These are phyloP conservation scores for Wickerhamomyces canadensis DNA, from an alignment of 805 yeast species.

Conservation along the genomic window DNA sequence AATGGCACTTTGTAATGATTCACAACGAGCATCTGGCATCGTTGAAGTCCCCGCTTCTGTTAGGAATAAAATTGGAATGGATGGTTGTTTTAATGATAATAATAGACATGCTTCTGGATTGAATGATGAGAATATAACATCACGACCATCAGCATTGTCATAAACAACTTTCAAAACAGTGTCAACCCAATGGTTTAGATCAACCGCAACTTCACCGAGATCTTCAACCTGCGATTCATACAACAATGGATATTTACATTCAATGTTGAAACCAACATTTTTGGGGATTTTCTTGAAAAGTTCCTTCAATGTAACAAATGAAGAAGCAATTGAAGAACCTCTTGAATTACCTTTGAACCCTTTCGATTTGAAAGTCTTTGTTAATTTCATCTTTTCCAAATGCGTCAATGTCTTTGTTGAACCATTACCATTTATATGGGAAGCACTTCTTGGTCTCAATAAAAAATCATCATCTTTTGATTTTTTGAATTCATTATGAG, in stretches of 20 bases:
- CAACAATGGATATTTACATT: slow-evolving; percentile 91
- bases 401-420: neutral
- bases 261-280: slow-evolving; percentile 88
- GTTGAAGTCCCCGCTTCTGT: slow-evolving; percentile 80
- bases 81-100: slow-evolving; percentile 86
- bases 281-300: slow-evolving; percentile 76
- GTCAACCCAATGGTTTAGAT: slow-evolving; percentile 83
- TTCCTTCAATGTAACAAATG: slow-evolving; percentile 84
- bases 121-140: slow-evolving; percentile 85
- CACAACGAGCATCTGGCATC: slow-evolving; percentile 91
- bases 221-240: slow-evolving; percentile 88
- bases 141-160: slow-evolving; percentile 73
- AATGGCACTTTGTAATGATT: slow-evolving; percentile 84
- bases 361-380: slow-evolving; percentile 81
- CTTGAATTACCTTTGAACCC: slow-evolving; percentile 92
- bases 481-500: neutral
- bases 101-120: slow-evolving; percentile 90
- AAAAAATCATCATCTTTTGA: slow-evolving; percentile 25
- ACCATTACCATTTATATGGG: slow-evolving; percentile 7
- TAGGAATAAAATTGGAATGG: slow-evolving; percentile 83
- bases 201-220: slow-evolving; percentile 79
- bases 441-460: slow-evolving; percentile 24
- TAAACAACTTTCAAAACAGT: slow-evolving; percentile 76
- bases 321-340: slow-evolving; percentile 85
- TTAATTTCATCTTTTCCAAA: slow-evolving; percentile 67